Conservation (phyloP, 2,329 filamentous ascomycete genomes). For the Ascomycota sp. region DNA sequence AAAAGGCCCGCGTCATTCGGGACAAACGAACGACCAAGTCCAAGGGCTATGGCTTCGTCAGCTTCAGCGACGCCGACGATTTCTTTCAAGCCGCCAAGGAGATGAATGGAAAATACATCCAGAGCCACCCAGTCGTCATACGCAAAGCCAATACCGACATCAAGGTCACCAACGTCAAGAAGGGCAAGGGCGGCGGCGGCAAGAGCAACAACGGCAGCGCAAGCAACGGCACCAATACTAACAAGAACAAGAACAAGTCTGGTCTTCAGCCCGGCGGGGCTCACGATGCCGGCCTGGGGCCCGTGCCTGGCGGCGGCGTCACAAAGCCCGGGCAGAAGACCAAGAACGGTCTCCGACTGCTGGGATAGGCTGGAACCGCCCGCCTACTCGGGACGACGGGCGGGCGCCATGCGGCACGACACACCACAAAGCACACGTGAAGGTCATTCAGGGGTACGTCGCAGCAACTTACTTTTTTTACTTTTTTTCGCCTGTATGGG, state of each 20-base stretch:
- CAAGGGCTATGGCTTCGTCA: slow-evolving; percentile 91
- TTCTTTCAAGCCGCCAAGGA: slow-evolving; percentile 93
- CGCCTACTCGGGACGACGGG: not conserved
- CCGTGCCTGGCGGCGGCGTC: slow-evolving; percentile 28
- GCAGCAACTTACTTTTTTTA: too few species aligned
- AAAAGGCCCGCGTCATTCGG: slow-evolving; percentile 81
- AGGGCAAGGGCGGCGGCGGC: slow-evolving; percentile 7
- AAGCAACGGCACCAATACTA: slow-evolving; percentile 2
- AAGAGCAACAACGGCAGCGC: slow-evolving; percentile 10
- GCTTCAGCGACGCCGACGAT: slow-evolving; percentile 85
- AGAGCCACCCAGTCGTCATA: slow-evolving; percentile 79
- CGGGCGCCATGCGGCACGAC: too few species aligned
- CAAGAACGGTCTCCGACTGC: slow-evolving; percentile 41
- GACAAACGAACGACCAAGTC: slow-evolving; percentile 95
- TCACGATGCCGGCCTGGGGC: slow-evolving; percentile 31
- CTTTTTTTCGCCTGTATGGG: too few species aligned
- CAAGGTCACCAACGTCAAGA: slow-evolving; percentile 43
- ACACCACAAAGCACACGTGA: too few species aligned
- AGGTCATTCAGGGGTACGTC: too few species aligned
- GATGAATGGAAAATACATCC: slow-evolving; percentile 98
- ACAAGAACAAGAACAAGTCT: too few species aligned
- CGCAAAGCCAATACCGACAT: slow-evolving; percentile 85
- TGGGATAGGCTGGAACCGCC: slow-evolving; percentile 21
- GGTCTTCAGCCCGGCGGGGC: slow-evolving; percentile 12
- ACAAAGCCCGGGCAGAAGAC: slow-evolving; percentile 45